Evolutionary conservation across 345 rosid species (phyloP), one percentile per base, ranked within the genome.

Genomic region (Aquilaria malaccensis): DNA sequence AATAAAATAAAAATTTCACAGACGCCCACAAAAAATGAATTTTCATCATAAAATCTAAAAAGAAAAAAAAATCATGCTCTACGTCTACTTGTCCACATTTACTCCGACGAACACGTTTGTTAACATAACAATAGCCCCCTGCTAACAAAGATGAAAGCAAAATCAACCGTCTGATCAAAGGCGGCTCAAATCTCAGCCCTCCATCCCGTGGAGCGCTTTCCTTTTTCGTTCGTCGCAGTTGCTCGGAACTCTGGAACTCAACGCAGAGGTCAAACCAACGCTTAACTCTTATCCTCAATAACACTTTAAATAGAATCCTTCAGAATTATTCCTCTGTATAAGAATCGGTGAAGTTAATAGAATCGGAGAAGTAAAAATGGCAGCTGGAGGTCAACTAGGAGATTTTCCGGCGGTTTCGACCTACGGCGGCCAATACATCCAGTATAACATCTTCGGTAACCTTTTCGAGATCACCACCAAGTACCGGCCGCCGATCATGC

Each of bases 401-500:
- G 96, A 88, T 46, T 88, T 94, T 63, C 96, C 96, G 77, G 87
- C 84, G 64, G 72, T 78, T 33, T 73, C 75, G 9, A 81, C 88
- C 1, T 85, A 84, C 66, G 96, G 95, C 3, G 97, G 96, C 10
- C 85, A 49, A 61, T 94, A 69, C 51, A 72, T 81, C 51, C 86
- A 83, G 68, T 82, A 91, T 72, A 74, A 82, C 75, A 86, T 94
- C 67, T 91, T 88, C 73, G 97, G 95, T 13, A 91, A 86, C 72
- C 32, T 67, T 12, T 91, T 95, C 37, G 96, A 95, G 66, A 77
- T 88, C 67, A 85, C 99, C 14, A 55, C 91, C 60, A 94, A 90
- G 79, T 94, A 94, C 72, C 88, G 81, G 53, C 83, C 95, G 66
- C 97, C 99, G 72, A 95, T 95, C 77, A 72, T 65, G 68, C 97